Base-by-base conservation (phyloP, 148 eudicot genomes). In the Camellia japonica region DNA sequence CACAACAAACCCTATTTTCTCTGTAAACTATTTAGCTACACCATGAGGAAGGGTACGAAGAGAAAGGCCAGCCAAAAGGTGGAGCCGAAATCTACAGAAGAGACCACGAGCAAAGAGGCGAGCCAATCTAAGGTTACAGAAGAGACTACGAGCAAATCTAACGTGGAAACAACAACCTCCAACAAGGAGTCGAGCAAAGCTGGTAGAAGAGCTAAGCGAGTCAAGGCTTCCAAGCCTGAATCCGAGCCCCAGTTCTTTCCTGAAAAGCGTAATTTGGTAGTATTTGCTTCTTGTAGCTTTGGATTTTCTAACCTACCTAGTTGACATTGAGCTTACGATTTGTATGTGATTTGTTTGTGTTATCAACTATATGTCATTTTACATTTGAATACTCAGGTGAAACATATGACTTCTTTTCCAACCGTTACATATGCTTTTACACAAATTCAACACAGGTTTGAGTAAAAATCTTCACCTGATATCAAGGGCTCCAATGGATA, bases 201-300 rank as follows among this genome's bases (percentile, higher is more conserved):
- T 20, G 79, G 49, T n/a, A 71, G 47, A 12, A 86, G 81, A 78
- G 61, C 83, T 16, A 89, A 79, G 78, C 79, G 83, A 23, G 74
- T 82, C 18, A 93, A 83, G 68, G 75, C 66, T 44, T 49, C 81
- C 2, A 88, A 85, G 82, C 90, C 95, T 64, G 82, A 87, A 65
- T 41, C 84, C 8, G 90, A 88, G 76, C 87, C 94, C 6, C 90
- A 89, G 90, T 94, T 79, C 84, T 94, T 94, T 68, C 78, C 82
- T 3, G 98, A 94, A 44, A 80, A 87, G 89, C 94, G 98, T 23
- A 91, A 93, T 87, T 79, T 94, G 97, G 98, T 94, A 88, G 16
- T 19, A 3, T 38, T 60, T 62, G 4, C 18, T 70, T 41, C 11
- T 58, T 73, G 6, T 3, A 30, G 20, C 56, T 11, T 9, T 38